Evolutionary conservation across 2,329 filamentous ascomycete genomes (phyloP).

Genomic region (Fusarium coicis): DNA sequence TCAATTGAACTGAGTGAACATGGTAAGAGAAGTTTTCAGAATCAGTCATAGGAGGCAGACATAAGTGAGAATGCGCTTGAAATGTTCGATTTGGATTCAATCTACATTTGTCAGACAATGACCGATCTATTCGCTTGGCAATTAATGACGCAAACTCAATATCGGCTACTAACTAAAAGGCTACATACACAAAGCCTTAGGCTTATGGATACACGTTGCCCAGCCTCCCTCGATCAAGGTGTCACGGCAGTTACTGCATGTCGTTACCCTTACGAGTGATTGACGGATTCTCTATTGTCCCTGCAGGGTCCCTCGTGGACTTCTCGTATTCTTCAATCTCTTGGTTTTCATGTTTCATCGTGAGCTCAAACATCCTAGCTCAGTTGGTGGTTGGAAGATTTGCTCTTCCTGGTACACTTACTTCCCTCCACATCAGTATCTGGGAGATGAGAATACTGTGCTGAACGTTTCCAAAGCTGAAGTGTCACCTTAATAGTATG

Average conservation of each 20-base stretch:
- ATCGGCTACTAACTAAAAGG: not conserved
- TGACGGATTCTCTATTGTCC: conserved; percentile 14
- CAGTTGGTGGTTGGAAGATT: conserved; percentile 3
- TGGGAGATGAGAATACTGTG: no score
- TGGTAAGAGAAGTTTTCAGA: not conserved
- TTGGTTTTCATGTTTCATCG: not conserved
- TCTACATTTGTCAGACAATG: not conserved
- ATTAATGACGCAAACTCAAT: conserved; percentile 15
- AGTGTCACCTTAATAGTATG: no score
- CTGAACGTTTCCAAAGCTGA: not conserved
- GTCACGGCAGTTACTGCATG: conserved; percentile 23
- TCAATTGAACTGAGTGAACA: not conserved
- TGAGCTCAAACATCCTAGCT: not conserved
- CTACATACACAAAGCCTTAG: not conserved
- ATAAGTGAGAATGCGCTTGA: not conserved
- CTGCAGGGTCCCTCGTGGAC: conserved; percentile 7
- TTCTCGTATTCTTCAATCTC: conserved; percentile 21
- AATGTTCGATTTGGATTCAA: not conserved
- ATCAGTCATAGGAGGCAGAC: not conserved
- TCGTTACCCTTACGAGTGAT: conserved; percentile 25
- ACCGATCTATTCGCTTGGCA: not conserved
- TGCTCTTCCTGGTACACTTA: not conserved
- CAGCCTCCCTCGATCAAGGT: conserved; percentile 35
- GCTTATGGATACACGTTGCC: conserved; percentile 20
- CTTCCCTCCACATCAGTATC: not conserved